Base-by-base conservation (phyloP, 495 filamentous ascomycete species). In the Neurospora sp. region DNA sequence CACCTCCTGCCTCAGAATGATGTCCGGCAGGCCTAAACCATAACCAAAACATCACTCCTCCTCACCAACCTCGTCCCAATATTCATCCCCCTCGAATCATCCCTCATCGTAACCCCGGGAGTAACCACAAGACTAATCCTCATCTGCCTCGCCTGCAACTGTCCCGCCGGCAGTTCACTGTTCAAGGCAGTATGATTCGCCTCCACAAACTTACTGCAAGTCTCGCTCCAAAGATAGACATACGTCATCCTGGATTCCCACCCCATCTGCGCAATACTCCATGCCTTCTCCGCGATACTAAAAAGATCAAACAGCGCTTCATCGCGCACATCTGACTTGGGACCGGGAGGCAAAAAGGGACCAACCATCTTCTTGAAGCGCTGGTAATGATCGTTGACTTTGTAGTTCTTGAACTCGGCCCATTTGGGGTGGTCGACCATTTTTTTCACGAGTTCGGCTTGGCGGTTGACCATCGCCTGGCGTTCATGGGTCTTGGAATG, bases 121-220 rank as follows among this genome's bases (percentile, higher is more conserved):
- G 81, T 82, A 31, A 83, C 75, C 46, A 81, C 79, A 0, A 80
- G 72, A 73, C 75, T 77, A 5, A 83, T 66, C 20, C 81, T 77
- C 40, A 62, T 40, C 49, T 81, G 81, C 75, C 37, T 8, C 76
- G 31, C 5, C 66, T 73, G 62, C 62, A 73, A 10, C 38, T 37
- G 6, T 44, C 20, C 16, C 14, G 37, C n/a, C 38, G 20, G 39
- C 16, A 71, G 1, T 6, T 46, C 2, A 16, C 69, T 72, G 12
- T 74, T 73, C 11, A 77, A 0, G 1, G 75, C 71, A 40, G 75
- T 74, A 73, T 79, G 80, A 6, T 44, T 70, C 10, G 80, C 72
- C 74, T 74, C 76, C 4, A 70, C 70, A 72, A 81, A 84, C 70
- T 77, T 81, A 4, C 60, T 23, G 39, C 71, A 69, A 0, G 72